A percentile compares a stretch with the other conserved stretches of the same genome.
phyloP scores from a whole-genome alignment of 352 stramenopile genomes.

The Thalassiosira exigua region DNA sequence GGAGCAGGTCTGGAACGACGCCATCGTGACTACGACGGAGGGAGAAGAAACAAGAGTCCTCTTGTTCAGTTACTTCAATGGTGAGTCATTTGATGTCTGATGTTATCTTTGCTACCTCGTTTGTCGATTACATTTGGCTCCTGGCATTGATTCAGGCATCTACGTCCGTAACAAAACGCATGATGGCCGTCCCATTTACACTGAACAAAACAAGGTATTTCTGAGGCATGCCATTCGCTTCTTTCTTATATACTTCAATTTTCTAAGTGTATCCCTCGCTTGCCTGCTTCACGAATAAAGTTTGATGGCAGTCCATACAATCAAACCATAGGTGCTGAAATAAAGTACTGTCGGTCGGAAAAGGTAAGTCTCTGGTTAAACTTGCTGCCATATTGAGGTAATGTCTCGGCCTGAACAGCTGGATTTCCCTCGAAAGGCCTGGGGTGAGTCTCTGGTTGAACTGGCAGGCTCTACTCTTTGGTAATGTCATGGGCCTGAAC shows the following conservation, averaged over 20 bases:
- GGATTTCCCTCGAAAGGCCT: too few relatives aligned
- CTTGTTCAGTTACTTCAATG: conserved; percentile 54
- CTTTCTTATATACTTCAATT: background rate
- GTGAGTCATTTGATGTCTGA: conserved; percentile 1
- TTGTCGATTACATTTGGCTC: background rate
- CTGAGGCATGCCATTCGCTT: background rate
- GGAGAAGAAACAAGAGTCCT: conserved; percentile 4
- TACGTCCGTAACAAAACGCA: conserved; percentile 31
- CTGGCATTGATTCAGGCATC: too few relatives aligned
- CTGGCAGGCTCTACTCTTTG: too few relatives aligned
- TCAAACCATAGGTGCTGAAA: conserved; percentile 19
- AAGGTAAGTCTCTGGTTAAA: background rate
- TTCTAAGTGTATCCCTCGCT: background rate
- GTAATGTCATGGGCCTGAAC: too few relatives aligned
- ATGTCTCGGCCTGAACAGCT: too few relatives aligned
- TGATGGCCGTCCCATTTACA: conserved; percentile 26
- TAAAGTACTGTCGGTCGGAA: conserved; percentile 32
- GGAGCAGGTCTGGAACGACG: conserved; percentile 41
- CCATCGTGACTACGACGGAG: background rate
- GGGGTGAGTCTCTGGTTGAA: too few relatives aligned
- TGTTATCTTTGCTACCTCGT: background rate
- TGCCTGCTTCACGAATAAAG: background rate
- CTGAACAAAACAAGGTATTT: conserved; percentile 40
- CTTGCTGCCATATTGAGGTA: too few relatives aligned
- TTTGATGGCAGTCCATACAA: conserved; percentile 16